phyloP scores from a whole-genome alignment of 1,284 basidiomycete species.

The Fomitopsis palustris region DNA sequence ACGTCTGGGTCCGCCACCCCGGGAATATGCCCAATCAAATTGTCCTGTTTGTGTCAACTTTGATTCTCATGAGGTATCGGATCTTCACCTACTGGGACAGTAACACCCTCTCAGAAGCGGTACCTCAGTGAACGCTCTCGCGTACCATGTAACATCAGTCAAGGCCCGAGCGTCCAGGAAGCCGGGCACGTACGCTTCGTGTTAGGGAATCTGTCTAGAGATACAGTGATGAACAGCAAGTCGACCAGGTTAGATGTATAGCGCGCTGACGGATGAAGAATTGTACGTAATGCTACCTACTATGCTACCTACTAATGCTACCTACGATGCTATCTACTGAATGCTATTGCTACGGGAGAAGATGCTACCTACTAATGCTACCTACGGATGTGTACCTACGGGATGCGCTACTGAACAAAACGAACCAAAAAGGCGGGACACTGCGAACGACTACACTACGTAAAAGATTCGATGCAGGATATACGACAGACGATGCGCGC shows the following conservation, averaged over 20 bases:
- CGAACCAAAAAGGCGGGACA: constrained; percentile 5
- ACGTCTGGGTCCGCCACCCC: too few species aligned
- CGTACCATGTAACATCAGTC: background rate
- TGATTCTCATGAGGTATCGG: too few species aligned
- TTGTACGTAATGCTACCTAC: constrained; percentile 1
- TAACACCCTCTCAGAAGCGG: too few species aligned
- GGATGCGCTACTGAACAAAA: constrained; percentile 5
- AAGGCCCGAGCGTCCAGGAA: background rate
- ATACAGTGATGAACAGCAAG: constrained; percentile 1
- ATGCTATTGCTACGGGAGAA: constrained; percentile 31
- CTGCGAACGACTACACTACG: constrained; percentile 26
- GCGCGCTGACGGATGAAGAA: background rate
- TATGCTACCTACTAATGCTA: background rate
- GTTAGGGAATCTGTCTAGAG: background rate
- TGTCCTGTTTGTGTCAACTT: too few species aligned
- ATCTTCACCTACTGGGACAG: too few species aligned
- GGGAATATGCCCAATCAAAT: too few species aligned
- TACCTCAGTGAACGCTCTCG: too few species aligned
- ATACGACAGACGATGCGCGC: constrained; percentile 13
- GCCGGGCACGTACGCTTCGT: background rate
- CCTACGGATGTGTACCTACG: constrained; percentile 30
- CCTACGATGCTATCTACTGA: constrained; percentile 3
- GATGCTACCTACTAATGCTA: constrained; percentile 29
- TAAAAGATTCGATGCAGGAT: constrained; percentile 20
- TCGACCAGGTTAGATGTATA: background rate